These are phyloP conservation scores for Gyrodon lividus DNA, from an alignment of 768 basidiomycete species.

Conservation along the genomic window DNA sequence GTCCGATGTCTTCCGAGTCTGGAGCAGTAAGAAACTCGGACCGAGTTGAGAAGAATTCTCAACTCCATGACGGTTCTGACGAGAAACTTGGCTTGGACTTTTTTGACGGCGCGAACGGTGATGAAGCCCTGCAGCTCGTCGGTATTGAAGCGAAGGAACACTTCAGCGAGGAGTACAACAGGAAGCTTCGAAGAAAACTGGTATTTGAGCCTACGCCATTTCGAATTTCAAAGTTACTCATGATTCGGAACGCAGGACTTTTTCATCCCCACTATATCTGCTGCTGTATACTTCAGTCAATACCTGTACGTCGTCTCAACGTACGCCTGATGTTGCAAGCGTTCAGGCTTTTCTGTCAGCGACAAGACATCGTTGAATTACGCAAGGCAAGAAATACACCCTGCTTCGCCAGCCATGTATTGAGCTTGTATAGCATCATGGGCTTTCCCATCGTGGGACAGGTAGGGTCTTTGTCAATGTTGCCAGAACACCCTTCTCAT, in stretches of 20 bases:
- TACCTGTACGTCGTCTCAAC: constrained; percentile 46
- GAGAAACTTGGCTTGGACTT: constrained; percentile 34
- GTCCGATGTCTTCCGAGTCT: constrained; percentile 19
- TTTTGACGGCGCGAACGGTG: constrained; percentile 44
- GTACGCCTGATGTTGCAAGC: neutral
- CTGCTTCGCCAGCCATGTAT: neutral
- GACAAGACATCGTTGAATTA: constrained; percentile 73
- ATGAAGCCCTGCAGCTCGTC: constrained; percentile 62
- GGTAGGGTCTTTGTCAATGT: constrained; percentile 30
- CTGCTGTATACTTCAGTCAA: constrained; percentile 68
- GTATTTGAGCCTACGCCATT: constrained; percentile 32
- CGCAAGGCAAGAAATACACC: constrained; percentile 46
- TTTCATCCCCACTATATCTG: constrained; percentile 54
- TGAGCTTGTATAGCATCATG: constrained; percentile 49
- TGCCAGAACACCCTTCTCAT: constrained; percentile 1
- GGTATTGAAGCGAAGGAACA: constrained; percentile 47
- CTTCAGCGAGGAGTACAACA: constrained; percentile 64
- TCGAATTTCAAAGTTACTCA: neutral
- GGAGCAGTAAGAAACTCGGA: constrained; percentile 6
- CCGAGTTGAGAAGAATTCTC: constrained; percentile 15
- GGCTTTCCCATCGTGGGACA: constrained; percentile 63
- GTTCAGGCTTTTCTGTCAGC: constrained; percentile 30
- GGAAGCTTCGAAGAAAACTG: constrained; percentile 54
- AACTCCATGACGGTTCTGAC: constrained; percentile 20
- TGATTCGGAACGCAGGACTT: constrained; percentile 37